Evolutionary conservation across 208 protist species (phyloP).

Genomic region (Acanthamoeba culbertsoni): DNA sequence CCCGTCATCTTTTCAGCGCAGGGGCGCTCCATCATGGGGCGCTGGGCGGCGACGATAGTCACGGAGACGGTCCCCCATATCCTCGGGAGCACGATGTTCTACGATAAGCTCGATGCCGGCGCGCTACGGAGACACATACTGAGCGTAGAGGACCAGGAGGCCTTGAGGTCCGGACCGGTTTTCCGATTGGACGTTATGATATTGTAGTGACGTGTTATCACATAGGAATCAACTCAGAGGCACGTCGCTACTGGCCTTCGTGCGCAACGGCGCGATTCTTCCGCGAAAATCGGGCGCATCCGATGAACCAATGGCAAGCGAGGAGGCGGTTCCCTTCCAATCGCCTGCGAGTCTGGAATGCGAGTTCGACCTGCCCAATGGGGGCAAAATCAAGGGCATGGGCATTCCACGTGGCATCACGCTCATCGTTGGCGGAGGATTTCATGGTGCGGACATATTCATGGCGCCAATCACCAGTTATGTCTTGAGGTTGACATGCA

Average conservation of each 20-base stretch:
- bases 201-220: not conserved
- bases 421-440: constrained; percentile 94
- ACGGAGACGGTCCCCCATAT: constrained; percentile 62
- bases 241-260: constrained; percentile 86
- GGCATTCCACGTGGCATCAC: constrained; percentile 91
- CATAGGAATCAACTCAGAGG: not conserved
- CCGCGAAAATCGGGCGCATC: constrained; percentile 87
- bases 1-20: constrained; percentile 66
- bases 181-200: no score
- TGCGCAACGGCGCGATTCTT: constrained; percentile 90
- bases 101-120: constrained; percentile 36
- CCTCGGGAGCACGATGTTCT: constrained; percentile 57
- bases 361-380: constrained; percentile 85
- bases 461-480: not conserved
- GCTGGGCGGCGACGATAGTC: constrained; percentile 60
- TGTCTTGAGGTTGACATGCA: constrained; percentile 61
- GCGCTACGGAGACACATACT: constrained; percentile 83
- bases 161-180: constrained; percentile 85
- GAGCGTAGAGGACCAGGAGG: constrained; percentile 89
- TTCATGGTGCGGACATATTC: constrained; percentile 81
- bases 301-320: constrained; percentile 84
- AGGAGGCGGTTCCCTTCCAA: constrained; percentile 83
- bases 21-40: constrained; percentile 69
- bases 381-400: constrained; percentile 86
- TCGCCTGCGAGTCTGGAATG: constrained; percentile 83